Evolutionary conservation across 108 stramenopile genomes (phyloP).

Genomic region (Pseudonitzschia delicatissima): DNA sequence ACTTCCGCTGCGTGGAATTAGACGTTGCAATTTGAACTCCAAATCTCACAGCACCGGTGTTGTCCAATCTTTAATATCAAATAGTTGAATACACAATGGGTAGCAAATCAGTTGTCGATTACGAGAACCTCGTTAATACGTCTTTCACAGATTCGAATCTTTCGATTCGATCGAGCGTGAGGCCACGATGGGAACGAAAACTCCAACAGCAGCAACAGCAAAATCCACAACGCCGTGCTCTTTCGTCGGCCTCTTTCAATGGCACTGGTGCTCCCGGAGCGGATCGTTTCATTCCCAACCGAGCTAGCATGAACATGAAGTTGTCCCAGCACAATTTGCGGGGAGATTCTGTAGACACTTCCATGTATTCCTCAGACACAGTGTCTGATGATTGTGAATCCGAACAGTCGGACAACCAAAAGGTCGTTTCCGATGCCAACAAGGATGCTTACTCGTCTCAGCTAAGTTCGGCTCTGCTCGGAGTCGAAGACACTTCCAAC

Average conservation of each 20-base stretch:
- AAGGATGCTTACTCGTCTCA: slow-evolving; percentile 71
- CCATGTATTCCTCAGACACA: slow-evolving; percentile 49
- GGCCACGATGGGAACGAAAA: slow-evolving; percentile 87
- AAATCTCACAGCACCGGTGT: too few relatives aligned
- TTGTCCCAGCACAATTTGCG: slow-evolving; percentile 66
- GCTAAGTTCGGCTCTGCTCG: slow-evolving; percentile 56
- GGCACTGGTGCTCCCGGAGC: slow-evolving; percentile 17
- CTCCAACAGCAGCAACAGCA: slow-evolving; percentile 23
- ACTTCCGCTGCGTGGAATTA: too few relatives aligned
- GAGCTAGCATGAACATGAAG: slow-evolving; percentile 67
- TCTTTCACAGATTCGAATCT: slow-evolving; percentile 86
- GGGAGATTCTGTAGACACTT: slow-evolving; percentile 29
- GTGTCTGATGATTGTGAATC: slow-evolving; percentile 21
- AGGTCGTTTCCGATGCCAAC: slow-evolving; percentile 80
- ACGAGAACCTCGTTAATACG: slow-evolving; percentile 78
- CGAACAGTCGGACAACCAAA: slow-evolving; percentile 30
- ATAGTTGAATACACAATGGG: not conserved
- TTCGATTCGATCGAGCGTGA: slow-evolving; percentile 62
- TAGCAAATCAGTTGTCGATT: slow-evolving; percentile 68
- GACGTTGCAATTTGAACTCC: too few relatives aligned
- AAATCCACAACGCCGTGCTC: slow-evolving; percentile 15
- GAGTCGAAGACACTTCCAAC: slow-evolving; percentile 54
- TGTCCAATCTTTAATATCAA: too few relatives aligned
- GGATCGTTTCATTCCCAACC: slow-evolving; percentile 75
- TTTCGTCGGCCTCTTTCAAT: slow-evolving; percentile 19